Conservation (phyloP, 345 rosid species). For the Rhizophora apiculata region DNA sequence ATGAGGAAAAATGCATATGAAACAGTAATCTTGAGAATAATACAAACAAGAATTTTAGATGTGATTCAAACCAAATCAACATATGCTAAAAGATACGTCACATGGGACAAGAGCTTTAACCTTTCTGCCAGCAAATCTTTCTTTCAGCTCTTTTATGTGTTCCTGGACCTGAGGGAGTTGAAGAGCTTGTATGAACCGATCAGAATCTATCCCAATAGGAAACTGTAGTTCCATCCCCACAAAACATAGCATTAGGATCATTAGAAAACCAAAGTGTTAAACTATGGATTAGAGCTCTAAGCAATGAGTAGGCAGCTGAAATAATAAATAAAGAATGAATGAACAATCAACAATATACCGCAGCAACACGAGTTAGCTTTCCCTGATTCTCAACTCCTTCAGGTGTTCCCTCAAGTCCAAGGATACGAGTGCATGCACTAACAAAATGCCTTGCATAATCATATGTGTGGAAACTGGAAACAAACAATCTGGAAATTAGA, state of each 20-base stretch:
- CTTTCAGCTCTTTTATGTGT: conserved; percentile 48
- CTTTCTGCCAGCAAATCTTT: conserved; percentile 59
- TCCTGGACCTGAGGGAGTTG: conserved; percentile 56
- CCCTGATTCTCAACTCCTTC: conserved; percentile 72
- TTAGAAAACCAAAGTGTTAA: neutral
- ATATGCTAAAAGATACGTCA: neutral
- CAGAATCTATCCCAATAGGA: conserved; percentile 64
- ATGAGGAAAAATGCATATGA: neutral
- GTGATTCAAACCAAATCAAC: conserved; percentile 5
- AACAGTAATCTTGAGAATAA: neutral
- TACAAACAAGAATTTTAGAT: neutral
- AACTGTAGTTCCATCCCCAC: conserved; percentile 45
- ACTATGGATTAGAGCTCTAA: neutral
- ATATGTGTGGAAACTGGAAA: conserved; percentile 52
- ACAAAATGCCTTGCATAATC: conserved; percentile 66
- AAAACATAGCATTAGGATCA: conserved; percentile 13
- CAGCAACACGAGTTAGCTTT: conserved; percentile 55
- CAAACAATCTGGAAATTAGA: conserved; percentile 6
- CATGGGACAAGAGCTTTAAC: conserved; percentile 26
- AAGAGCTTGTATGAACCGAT: conserved; percentile 54
- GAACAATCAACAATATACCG: conserved; percentile 29
- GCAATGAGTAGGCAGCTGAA: conserved; percentile 8
- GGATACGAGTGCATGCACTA: conserved; percentile 64
- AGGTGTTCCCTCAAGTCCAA: conserved; percentile 63
- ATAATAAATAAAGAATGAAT: neutral